Percentiles rank a stretch among this genome's conserved stretches.
These are phyloP conservation scores for Marsdenia floribunda DNA, from an alignment of 257 asterid genomes.

Conservation along the genomic window DNA sequence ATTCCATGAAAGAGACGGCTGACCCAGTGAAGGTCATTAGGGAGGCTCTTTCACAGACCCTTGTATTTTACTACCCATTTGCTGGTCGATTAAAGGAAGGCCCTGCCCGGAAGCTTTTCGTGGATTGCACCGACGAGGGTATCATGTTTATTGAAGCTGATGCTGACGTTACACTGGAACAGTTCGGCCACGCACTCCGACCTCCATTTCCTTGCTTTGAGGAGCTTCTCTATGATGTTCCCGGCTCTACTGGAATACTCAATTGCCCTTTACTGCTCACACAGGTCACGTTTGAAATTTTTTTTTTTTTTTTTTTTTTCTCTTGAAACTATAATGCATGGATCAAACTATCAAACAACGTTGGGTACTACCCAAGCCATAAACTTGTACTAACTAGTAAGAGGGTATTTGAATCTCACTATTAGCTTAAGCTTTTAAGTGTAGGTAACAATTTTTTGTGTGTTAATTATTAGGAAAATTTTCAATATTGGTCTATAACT, in stretches of 20 bases:
- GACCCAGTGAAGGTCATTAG: constrained; percentile 49
- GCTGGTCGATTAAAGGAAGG: constrained; percentile 58
- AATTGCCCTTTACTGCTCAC: constrained; percentile 46
- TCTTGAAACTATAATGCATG: too few species aligned
- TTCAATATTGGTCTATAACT: too few species aligned
- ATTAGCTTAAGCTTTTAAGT: too few species aligned
- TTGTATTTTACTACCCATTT: constrained; percentile 63
- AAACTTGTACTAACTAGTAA: too few species aligned
- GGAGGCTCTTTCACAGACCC: constrained; percentile 39
- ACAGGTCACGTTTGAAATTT: constrained; percentile 32
- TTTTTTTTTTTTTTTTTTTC: neutral
- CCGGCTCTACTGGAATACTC: constrained; percentile 41
- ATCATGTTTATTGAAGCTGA: constrained; percentile 51
- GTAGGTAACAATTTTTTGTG: too few species aligned
- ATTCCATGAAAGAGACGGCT: constrained; percentile 1
- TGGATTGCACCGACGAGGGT: constrained; percentile 71
- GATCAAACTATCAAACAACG: too few species aligned
- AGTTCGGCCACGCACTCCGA: constrained; percentile 44
- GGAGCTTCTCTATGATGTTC: constrained; percentile 54
- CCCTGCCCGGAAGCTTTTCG: constrained; percentile 48
- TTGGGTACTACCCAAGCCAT: too few species aligned
- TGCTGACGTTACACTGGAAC: constrained; percentile 43
- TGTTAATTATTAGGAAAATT: too few species aligned
- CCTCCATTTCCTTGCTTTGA: constrained; percentile 54
- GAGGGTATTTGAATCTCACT: too few species aligned